Evolutionary conservation across 768 basidiomycete genomes (phyloP).

Genomic region (Podaxis sp.): DNA sequence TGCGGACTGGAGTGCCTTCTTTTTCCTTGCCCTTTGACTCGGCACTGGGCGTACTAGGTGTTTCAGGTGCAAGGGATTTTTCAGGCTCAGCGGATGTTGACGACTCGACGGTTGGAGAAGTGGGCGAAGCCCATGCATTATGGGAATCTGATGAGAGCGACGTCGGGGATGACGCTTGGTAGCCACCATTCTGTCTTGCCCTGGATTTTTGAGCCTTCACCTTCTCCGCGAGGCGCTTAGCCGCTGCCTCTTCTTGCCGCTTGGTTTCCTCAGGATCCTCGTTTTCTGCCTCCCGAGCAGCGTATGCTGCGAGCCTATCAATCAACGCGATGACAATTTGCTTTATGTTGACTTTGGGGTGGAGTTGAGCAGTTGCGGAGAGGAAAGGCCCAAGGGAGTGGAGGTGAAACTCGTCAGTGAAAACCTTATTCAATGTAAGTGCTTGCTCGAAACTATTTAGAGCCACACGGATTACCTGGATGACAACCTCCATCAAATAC

Average conservation of each 20-base stretch:
- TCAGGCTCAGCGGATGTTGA: conserved; percentile 25
- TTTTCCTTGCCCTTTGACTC: conserved; percentile 55
- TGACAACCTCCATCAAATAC: conserved; percentile 99
- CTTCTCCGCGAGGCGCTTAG: conserved; percentile 82
- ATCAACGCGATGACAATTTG: conserved; percentile 97
- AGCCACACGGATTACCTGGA: conserved; percentile 63
- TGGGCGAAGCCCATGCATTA: conserved; percentile 44
- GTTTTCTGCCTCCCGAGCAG: conserved; percentile 94
- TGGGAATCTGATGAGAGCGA: conserved; percentile 36
- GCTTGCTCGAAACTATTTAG: neutral
- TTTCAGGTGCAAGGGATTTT: conserved; percentile 26
- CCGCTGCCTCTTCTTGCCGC: conserved; percentile 90
- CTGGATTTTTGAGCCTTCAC: conserved; percentile 74
- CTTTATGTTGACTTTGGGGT: conserved; percentile 99
- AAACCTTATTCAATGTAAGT: conserved; percentile 65
- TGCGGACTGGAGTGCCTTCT: conserved; percentile 58
- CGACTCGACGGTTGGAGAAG: conserved; percentile 32
- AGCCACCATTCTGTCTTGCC: conserved; percentile 52
- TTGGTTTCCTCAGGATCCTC: conserved; percentile 96
- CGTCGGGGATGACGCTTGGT: conserved; percentile 32
- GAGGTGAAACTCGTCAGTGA: conserved; percentile 98
- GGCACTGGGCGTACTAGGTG: conserved; percentile 24
- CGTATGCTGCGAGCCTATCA: conserved; percentile 93
- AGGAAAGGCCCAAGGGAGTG: conserved; percentile 96
- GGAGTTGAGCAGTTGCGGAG: conserved; percentile 91